A percentile compares a stretch with the other conserved stretches of the same genome.
Conservation (phyloP, 352 stramenopile genomes). For the Salisapilia sapeloensis region DNA sequence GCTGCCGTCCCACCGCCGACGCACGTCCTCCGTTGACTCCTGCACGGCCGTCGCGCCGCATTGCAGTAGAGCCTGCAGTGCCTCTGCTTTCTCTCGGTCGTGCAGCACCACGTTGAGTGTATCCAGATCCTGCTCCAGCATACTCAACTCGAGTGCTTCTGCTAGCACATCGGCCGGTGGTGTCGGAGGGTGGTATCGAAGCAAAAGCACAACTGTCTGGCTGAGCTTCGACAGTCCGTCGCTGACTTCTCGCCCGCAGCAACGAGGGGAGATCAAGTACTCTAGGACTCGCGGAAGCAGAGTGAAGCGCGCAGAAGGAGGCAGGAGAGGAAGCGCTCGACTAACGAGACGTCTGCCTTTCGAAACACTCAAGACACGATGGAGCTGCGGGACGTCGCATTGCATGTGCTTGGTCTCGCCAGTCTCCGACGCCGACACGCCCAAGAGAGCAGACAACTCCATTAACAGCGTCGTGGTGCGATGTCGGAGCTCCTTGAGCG, state of each 20-base stretch:
- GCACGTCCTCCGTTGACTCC: slow-evolving; percentile 27
- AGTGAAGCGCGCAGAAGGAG: slow-evolving; percentile 65
- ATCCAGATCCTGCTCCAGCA: slow-evolving; percentile 33
- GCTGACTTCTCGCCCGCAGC: slow-evolving; percentile 9
- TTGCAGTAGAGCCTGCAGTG: slow-evolving; percentile 59
- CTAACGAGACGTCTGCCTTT: slow-evolving; percentile 71
- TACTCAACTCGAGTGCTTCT: slow-evolving; percentile 34
- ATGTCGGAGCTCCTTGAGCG: slow-evolving; percentile 41
- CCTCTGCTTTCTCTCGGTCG: slow-evolving; percentile 50
- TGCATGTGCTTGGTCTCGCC: slow-evolving; percentile 9
- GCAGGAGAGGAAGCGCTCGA: slow-evolving; percentile 52
- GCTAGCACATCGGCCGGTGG: slow-evolving; percentile 43
- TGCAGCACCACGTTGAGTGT: slow-evolving; percentile 53
- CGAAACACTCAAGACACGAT: slow-evolving; percentile 26
- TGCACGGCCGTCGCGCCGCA: slow-evolving; percentile 31
- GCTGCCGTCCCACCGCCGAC: slow-evolving; percentile 38
- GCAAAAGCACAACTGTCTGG: slow-evolving; percentile 63
- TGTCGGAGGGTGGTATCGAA: slow-evolving; percentile 65
- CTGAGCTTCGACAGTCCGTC: slow-evolving; percentile 48
- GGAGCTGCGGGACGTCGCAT: slow-evolving; percentile 34
- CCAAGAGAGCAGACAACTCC: slow-evolving; percentile 42
- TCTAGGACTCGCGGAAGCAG: slow-evolving; percentile 50
- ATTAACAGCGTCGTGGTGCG: slow-evolving; percentile 52
- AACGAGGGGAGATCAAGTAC: slow-evolving; percentile 26
- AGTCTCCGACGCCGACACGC: slow-evolving; percentile 16